A percentile compares a stretch with the other conserved stretches of the same genome.
Evolutionary conservation across 371 early-diverging fungal genomes (phyloP).

Genomic region (Mucor circinelloides): DNA sequence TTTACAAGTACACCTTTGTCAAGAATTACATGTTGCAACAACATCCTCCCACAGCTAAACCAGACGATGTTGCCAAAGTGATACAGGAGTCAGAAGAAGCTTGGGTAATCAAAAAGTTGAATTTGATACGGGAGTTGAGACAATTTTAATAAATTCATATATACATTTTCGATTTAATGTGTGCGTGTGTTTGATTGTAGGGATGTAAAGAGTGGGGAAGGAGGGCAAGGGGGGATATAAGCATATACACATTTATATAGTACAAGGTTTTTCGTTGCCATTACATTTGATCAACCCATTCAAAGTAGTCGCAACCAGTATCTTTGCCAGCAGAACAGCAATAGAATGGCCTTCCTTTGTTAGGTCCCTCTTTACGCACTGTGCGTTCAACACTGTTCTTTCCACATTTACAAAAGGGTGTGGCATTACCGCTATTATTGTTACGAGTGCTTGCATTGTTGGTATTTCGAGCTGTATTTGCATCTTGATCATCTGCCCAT

Average conservation of each 20-base stretch:
- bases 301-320: constrained; percentile 19
- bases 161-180: neutral
- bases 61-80: neutral
- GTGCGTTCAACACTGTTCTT: constrained; percentile 32
- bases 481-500: constrained; percentile 43
- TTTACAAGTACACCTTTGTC: constrained; percentile 11
- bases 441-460: neutral
- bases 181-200: no score
- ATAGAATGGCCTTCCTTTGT: constrained; percentile 50
- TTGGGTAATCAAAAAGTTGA: neutral
- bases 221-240: neutral
- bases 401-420: constrained; percentile 59
- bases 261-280: neutral
- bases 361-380: constrained; percentile 47
- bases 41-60: neutral
- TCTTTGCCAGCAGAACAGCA: constrained; percentile 35
- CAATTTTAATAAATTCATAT: neutral
- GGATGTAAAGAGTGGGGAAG: no score
- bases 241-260: neutral
- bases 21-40: constrained; percentile 3
- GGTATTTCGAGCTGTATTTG: neutral
- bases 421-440: constrained; percentile 12
- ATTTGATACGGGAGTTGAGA: neutral
- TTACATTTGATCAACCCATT: constrained; percentile 15
- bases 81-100: constrained; percentile 4